Evolutionary conservation across 1,139 yeast species (phyloP).

Genomic region (Yamadazyma membranifaciens): DNA sequence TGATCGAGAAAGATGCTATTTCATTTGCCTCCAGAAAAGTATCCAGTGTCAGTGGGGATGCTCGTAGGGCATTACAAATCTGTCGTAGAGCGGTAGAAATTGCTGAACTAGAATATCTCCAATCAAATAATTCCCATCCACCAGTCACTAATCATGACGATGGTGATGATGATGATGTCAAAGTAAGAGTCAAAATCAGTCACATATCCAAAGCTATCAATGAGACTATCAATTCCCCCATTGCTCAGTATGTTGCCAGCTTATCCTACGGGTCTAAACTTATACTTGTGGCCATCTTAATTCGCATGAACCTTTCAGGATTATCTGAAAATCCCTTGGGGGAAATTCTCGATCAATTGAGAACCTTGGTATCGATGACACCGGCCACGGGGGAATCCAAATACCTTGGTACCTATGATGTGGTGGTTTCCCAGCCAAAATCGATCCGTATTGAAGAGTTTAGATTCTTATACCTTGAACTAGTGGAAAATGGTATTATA

Average conservation of each 20-base stretch:
- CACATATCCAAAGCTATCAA: constrained; percentile 77
- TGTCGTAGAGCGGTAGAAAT: constrained; percentile 89
- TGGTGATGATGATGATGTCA: constrained; percentile 16
- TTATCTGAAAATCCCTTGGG: constrained; percentile 70
- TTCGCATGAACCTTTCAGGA: constrained; percentile 67
- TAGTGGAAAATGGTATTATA: constrained; percentile 76
- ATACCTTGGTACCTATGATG: not conserved
- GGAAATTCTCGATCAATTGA: constrained; percentile 76
- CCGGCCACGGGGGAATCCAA: constrained; percentile 2
- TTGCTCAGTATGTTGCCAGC: constrained; percentile 54
- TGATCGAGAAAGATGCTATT: constrained; percentile 72
- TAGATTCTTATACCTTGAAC: constrained; percentile 55
- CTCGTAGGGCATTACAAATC: constrained; percentile 85
- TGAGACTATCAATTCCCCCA: constrained; percentile 78
- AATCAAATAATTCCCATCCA: constrained; percentile 4
- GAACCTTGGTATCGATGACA: constrained; percentile 30
- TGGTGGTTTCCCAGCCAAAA: not conserved
- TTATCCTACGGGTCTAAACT: constrained; percentile 72
- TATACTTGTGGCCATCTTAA: constrained; percentile 63
- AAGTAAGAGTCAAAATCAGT: constrained; percentile 56
- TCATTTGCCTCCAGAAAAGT: constrained; percentile 92
- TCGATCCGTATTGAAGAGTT: constrained; percentile 44
- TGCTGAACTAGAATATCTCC: constrained; percentile 58
- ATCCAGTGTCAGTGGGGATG: constrained; percentile 97
- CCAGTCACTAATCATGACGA: constrained; percentile 9